Evolutionary conservation across 208 protist species (phyloP).

Genomic region (Leishmania arabica): DNA sequence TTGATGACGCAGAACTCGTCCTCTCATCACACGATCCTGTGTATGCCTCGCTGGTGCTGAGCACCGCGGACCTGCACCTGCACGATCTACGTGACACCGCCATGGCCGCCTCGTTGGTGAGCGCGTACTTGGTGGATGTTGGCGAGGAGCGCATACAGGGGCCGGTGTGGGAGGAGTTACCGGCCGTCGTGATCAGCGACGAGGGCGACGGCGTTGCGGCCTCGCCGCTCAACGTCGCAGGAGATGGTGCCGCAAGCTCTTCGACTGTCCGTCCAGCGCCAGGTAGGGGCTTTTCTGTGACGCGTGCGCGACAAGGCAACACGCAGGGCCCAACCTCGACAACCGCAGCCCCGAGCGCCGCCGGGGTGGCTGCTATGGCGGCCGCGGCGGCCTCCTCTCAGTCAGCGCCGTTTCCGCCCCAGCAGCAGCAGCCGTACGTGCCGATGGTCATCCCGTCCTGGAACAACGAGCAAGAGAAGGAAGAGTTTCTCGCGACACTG

Average conservation of each 20-base stretch:
- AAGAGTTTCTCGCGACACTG: conserved; percentile 65
- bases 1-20: conserved; percentile 68
- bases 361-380: not conserved
- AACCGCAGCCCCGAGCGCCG: not conserved
- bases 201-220: not conserved
- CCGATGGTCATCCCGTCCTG: conserved; percentile 74
- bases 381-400: not conserved
- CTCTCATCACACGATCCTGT: conserved; percentile 87
- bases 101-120: conserved; percentile 38
- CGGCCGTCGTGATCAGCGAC: not conserved
- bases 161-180: conserved; percentile 28
- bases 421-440: conserved; percentile 35
- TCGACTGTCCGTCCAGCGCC: conserved; percentile 2
- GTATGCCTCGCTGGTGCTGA: conserved; percentile 81
- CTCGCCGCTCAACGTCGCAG: not conserved
- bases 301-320: conserved; percentile 43
- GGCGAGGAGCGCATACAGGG: conserved; percentile 61
- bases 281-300: conserved; percentile 51
- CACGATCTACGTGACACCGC: conserved; percentile 29
- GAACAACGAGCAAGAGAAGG: conserved; percentile 55
- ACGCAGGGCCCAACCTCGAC: conserved; percentile 5
- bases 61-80: conserved; percentile 65
- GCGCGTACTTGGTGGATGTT: conserved; percentile 73
- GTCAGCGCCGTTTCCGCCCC: not conserved
- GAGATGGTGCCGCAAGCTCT: not conserved